Evolutionary conservation across 805 yeast genomes (phyloP), one percentile per base, ranked within the genome.

Genomic region (Metschnikowia reukaufii): DNA sequence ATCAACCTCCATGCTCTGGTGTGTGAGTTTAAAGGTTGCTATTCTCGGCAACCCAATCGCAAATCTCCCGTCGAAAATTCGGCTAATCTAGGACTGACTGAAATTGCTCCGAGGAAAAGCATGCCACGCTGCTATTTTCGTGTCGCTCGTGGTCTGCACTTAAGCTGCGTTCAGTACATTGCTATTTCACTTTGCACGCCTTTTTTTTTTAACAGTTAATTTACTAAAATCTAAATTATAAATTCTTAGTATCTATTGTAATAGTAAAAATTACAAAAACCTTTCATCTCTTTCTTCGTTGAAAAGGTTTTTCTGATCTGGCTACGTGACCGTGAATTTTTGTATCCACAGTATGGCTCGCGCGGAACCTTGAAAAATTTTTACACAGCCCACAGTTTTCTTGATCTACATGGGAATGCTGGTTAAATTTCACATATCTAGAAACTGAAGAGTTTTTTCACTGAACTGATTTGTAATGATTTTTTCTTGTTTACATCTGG

Each of bases 61-160:
- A 12, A 12, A 7, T 31, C 12, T 31, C 12, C n/a, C 15, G 9
- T 31, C 8, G 34, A 12, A 7, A 10, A 31, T 31, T 16, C 34
- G 17, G 15, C 34, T 16, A n/a, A n/a, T n/a, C 15, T 31, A 10
- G 15, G 19, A 27, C n/a, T 6, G 18, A 30, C 37, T 32, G 32
- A 20, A 32, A 31, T 32, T 17, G 44, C 37, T 40, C 44, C 44
- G 44, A 21, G 44, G 44, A 40, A 40, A 40, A 33, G 30, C 21
- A 31, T 35, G 27, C 38, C 38, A 18, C 19, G 38, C 38, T 19
- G 8, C 12, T 12, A 17, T 20, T 19, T n/a, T 6, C 30, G n/a
- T 2, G 29, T 32, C 19, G 44, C 36, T 23, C n/a, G 1, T 19
- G 44, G 20, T 32, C 37, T 40, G 44, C 44, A 33, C 33, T 32